Percentiles rank a stretch among this genome's conserved stretches.
Evolutionary conservation across 441 rosid species (phyloP).

Genomic region (Syzygium malaccense): DNA sequence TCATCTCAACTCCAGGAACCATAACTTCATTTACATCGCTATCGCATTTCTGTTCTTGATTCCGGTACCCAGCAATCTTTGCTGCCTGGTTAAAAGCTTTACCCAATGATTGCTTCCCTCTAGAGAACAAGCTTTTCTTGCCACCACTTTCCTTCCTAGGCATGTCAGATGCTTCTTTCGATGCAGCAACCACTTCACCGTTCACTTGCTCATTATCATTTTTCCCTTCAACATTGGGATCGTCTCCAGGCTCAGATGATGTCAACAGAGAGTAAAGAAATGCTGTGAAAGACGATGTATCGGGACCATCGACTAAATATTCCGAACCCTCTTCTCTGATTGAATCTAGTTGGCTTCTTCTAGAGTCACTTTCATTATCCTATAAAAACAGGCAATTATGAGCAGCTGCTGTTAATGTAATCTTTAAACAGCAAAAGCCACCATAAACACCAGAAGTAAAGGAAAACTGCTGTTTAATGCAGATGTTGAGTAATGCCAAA

Average conservation of each 20-base stretch:
- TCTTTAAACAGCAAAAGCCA: background rate
- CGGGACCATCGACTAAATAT: slow-evolving; percentile 59
- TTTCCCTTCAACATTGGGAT: slow-evolving; percentile 31
- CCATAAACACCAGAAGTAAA: background rate
- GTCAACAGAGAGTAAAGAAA: slow-evolving; percentile 79
- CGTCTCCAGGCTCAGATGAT: slow-evolving; percentile 46
- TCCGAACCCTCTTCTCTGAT: slow-evolving; percentile 33
- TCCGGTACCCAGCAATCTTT: slow-evolving; percentile 36
- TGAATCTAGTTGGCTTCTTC: slow-evolving; percentile 39
- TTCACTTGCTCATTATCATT: slow-evolving; percentile 32
- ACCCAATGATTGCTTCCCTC: slow-evolving; percentile 67
- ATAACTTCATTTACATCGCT: slow-evolving; percentile 26
- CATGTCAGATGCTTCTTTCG: slow-evolving; percentile 14
- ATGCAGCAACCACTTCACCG: slow-evolving; percentile 14
- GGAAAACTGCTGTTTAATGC: background rate
- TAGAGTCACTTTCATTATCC: slow-evolving; percentile 45
- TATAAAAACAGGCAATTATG: slow-evolving; percentile 5
- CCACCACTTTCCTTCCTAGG: slow-evolving; percentile 41
- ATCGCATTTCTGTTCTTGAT: slow-evolving; percentile 41
- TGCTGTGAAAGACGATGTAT: slow-evolving; percentile 91
- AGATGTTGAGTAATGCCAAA: background rate
- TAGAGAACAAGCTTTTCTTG: slow-evolving; percentile 58
- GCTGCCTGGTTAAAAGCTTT: slow-evolving; percentile 44
- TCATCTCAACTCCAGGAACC: slow-evolving; percentile 57
- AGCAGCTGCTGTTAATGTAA: background rate